Conservation (phyloP, 2,329 filamentous ascomycete species). For the Gremmenia infestans region DNA sequence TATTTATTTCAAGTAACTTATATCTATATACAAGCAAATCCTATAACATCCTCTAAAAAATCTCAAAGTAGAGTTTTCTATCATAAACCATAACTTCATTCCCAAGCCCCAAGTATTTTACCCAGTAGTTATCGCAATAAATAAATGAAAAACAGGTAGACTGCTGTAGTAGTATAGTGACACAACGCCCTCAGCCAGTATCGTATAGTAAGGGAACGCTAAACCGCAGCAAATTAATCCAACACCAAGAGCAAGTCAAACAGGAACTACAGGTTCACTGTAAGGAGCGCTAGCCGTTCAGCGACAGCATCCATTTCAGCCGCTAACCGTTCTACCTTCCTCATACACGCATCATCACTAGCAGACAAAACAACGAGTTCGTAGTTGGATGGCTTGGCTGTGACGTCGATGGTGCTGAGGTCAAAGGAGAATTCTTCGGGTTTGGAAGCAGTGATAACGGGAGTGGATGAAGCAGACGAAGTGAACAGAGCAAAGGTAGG, state of each 20-base stretch:
- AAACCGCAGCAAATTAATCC: conserved; percentile 16
- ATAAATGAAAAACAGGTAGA: too few species aligned
- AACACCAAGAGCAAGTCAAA: background rate
- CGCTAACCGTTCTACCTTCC: conserved; percentile 21
- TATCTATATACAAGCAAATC: too few species aligned
- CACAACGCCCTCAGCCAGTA: too few species aligned
- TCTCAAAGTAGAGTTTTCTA: too few species aligned
- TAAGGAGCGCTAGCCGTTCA: conserved; percentile 23
- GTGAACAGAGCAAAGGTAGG: conserved; percentile 58
- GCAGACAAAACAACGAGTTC: conserved; percentile 56
- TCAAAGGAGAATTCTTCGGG: conserved; percentile 36
- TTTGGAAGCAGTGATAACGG: conserved; percentile 19
- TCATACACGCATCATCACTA: conserved; percentile 34
- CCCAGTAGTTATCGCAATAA: too few species aligned
- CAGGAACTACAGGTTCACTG: conserved; percentile 19
- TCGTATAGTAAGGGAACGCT: conserved; percentile 13
- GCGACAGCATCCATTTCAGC: conserved; percentile 24
- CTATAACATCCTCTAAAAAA: too few species aligned
- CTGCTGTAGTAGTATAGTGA: too few species aligned
- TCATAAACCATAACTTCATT: too few species aligned
- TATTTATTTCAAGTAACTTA: too few species aligned
- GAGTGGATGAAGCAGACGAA: conserved; percentile 31
- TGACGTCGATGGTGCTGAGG: conserved; percentile 46
- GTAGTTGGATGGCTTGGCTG: conserved; percentile 57
- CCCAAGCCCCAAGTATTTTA: too few species aligned